phyloP scores from a whole-genome alignment of 768 basidiomycete species.

The Leccinum fibrillosum region DNA sequence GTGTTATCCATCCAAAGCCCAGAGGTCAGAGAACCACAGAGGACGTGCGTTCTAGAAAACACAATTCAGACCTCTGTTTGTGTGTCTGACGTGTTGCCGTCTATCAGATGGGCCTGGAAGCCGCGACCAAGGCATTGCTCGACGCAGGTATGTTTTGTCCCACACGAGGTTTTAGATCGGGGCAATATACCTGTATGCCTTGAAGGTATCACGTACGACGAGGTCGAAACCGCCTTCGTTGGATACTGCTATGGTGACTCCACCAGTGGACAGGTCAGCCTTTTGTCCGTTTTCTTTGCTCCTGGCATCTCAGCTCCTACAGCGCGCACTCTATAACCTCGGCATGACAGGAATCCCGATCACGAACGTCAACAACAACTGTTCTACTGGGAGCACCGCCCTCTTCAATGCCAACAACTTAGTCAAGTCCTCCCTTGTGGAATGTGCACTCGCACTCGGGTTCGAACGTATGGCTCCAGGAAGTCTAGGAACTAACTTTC shows the following conservation, averaged over 20 bases:
- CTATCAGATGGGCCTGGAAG: conserved; percentile 78
- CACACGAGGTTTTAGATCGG: not conserved
- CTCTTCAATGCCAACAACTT: conserved; percentile 70
- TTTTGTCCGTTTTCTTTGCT: not conserved
- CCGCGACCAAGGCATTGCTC: conserved; percentile 80
- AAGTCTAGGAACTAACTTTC: conserved; percentile 64
- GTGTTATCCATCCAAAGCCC: conserved; percentile 42
- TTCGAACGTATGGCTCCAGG: conserved; percentile 85
- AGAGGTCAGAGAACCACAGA: conserved; percentile 64
- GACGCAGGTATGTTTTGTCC: conserved; percentile 60
- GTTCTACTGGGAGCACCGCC: conserved; percentile 78
- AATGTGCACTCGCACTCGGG: conserved; percentile 79
- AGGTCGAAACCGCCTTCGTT: conserved; percentile 67
- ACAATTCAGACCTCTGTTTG: not conserved
- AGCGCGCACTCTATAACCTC: conserved; percentile 79
- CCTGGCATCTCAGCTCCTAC: not conserved
- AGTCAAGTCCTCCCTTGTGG: conserved; percentile 65
- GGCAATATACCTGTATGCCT: not conserved
- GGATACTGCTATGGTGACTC: conserved; percentile 83
- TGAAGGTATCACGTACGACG: conserved; percentile 79
- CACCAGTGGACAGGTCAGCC: conserved; percentile 66
- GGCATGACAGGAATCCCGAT: conserved; percentile 84
- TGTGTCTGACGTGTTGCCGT: not conserved
- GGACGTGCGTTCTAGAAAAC: conserved; percentile 45
- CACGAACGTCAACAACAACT: conserved; percentile 86